phyloP scores from a whole-genome alignment of 257 asterid genomes.

The Solanum arcanum region DNA sequence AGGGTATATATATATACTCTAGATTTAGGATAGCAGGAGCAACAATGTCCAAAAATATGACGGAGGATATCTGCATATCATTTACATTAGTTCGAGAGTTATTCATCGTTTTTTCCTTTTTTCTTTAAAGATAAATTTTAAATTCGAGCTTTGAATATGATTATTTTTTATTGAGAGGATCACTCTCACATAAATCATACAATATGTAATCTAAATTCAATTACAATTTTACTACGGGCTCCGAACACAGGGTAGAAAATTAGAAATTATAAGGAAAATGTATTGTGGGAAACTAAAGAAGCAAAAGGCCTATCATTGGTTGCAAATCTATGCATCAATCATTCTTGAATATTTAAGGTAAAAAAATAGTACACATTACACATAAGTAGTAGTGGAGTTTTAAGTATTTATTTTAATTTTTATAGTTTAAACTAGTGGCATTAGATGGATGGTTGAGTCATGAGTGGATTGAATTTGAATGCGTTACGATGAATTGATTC shows the following conservation, averaged over 20 bases:
- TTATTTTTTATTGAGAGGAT: no score
- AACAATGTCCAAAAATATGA: no score
- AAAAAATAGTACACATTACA: background rate
- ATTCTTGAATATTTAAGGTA: background rate
- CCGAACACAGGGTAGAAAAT: rapidly evolving
- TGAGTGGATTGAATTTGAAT: background rate
- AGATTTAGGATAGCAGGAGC: no score
- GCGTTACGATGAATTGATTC: background rate
- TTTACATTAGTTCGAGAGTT: rapidly evolving
- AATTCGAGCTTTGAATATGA: no score
- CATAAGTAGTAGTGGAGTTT: background rate
- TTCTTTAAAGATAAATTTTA: no score
- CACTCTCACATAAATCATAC: no score
- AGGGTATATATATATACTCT: no score
- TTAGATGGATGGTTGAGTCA: background rate
- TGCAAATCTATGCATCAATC: background rate
- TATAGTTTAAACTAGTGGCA: background rate
- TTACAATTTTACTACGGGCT: rapidly evolving
- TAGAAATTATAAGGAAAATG: no score
- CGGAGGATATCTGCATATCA: rapidly evolving
- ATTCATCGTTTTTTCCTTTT: no score
- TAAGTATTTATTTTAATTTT: no score
- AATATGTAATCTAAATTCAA: no score
- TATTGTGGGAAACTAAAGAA: no score
- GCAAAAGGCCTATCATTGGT: background rate